A percentile compares a stretch with the other conserved stretches of the same genome.
These are phyloP conservation scores for Trichocladium uniseriatum DNA, from an alignment of 495 filamentous ascomycete genomes.

Conservation along the genomic window DNA sequence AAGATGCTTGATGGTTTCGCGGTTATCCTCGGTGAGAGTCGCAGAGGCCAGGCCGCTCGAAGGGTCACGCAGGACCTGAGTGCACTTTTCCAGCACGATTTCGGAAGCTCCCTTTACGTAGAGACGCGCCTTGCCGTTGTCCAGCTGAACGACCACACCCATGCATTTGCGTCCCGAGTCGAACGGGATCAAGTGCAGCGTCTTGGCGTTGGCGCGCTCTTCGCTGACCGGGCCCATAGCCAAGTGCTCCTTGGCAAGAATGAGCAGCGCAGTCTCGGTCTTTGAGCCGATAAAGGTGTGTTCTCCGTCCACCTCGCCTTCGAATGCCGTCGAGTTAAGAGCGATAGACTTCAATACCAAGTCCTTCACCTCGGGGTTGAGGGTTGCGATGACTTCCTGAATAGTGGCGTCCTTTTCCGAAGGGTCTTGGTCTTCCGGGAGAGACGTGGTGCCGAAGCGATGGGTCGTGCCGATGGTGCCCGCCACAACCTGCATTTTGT, in stretches of 20 bases:
- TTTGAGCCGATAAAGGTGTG: conserved; percentile 77
- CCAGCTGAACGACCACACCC: conserved; percentile 63
- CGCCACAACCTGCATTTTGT: conserved; percentile 82
- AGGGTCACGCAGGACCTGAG: conserved; percentile 62
- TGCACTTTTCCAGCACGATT: conserved; percentile 66
- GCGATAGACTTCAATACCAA: conserved; percentile 66
- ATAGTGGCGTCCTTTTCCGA: conserved; percentile 17
- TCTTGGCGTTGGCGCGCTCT: conserved; percentile 57
- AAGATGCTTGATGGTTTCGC: conserved; percentile 49
- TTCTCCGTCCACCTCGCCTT: conserved; percentile 65
- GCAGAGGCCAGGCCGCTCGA: conserved; percentile 47
- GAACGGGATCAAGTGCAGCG: conserved; percentile 72
- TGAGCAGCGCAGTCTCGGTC: conserved; percentile 76
- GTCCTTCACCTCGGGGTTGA: conserved; percentile 50
- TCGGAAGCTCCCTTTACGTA: conserved; percentile 87
- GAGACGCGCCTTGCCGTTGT: conserved; percentile 57
- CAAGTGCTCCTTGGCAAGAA: conserved; percentile 65
- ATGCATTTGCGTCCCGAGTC: conserved; percentile 85
- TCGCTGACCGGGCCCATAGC: conserved; percentile 63
- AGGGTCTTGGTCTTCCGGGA: conserved; percentile 4
- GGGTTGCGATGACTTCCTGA: conserved; percentile 33
- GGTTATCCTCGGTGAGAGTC: conserved; percentile 49
- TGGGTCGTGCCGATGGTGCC: conserved; percentile 61
- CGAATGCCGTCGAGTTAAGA: conserved; percentile 83
- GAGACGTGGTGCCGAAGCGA: conserved; percentile 44